These are phyloP conservation scores for Coleophoma eucalyptorum DNA, from an alignment of 2,329 filamentous ascomycete species.

Conservation along the genomic window DNA sequence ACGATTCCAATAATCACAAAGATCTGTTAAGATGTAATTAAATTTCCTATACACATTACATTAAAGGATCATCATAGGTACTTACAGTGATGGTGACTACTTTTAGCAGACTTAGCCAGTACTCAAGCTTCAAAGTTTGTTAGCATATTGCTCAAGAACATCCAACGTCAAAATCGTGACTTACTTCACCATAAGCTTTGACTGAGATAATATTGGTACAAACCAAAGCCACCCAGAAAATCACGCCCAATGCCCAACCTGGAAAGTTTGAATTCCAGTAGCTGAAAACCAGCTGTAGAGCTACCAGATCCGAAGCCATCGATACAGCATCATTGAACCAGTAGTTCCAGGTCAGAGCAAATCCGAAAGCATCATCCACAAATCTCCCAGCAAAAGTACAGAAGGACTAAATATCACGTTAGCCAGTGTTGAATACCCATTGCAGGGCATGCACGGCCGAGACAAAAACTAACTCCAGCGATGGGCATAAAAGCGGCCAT, in stretches of 20 bases:
- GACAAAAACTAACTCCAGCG: constrained; percentile 29
- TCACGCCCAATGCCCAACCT: constrained; percentile 58
- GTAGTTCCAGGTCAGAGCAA: constrained; percentile 53
- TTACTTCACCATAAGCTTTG: constrained; percentile 48
- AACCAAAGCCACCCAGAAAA: constrained; percentile 55
- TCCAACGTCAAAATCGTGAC: neutral
- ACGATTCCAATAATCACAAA: constrained; percentile 62
- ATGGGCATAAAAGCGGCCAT: constrained; percentile 56
- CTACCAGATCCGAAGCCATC: constrained; percentile 57
- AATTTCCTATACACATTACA: neutral
- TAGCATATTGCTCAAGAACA: neutral
- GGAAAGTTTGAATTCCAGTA: constrained; percentile 62
- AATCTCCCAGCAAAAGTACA: constrained; percentile 52
- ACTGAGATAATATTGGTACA: constrained; percentile 48
- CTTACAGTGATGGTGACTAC: constrained; percentile 45
- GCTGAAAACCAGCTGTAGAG: constrained; percentile 52
- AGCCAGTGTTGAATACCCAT: neutral
- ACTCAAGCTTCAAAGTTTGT: constrained; percentile 37
- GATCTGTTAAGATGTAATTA: constrained; percentile 30
- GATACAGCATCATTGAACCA: constrained; percentile 65
- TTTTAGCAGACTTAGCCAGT: constrained; percentile 53
- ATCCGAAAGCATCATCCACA: constrained; percentile 50
- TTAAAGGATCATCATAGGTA: neutral
- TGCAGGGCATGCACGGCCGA: too few relatives aligned
- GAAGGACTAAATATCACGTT: constrained; percentile 31